A percentile compares a stretch with the other conserved stretches of the same genome.
Evolutionary conservation across 768 basidiomycete genomes (phyloP).

Genomic region (Leucocoprinus birnbaumii): DNA sequence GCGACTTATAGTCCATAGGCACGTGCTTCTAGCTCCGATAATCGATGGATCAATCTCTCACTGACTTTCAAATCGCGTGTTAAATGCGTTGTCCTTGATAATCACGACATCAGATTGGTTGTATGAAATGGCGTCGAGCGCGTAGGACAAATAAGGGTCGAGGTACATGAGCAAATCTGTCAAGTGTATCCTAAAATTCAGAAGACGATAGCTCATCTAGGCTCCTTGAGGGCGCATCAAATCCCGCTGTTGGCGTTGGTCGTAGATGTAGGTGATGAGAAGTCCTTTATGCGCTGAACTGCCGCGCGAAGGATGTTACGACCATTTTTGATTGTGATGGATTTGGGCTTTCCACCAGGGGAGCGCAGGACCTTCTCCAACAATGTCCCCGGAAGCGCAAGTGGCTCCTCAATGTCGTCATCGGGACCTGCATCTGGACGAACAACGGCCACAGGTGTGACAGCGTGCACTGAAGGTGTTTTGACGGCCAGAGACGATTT

Average conservation of each 20-base stretch:
- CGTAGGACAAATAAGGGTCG: background rate
- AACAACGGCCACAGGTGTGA: conserved; percentile 34
- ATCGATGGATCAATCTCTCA: conserved; percentile 26
- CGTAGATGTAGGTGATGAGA: conserved; percentile 20
- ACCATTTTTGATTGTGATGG: conserved; percentile 18
- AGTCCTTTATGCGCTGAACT: conserved; percentile 32
- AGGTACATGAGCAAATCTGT: background rate
- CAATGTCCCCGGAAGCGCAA: conserved; percentile 10
- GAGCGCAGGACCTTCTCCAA: conserved; percentile 5
- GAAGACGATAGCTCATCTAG: background rate
- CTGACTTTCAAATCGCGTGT: too few species aligned
- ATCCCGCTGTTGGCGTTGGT: background rate
- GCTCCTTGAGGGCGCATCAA: conserved; percentile 6
- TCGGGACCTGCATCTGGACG: conserved; percentile 41
- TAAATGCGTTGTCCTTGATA: too few species aligned
- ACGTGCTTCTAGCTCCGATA: conserved; percentile 30
- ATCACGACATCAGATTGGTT: background rate
- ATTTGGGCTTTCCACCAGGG: conserved; percentile 12
- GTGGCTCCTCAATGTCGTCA: conserved; percentile 29
- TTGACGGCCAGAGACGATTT: conserved; percentile 18
- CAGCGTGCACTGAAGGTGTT: conserved; percentile 42
- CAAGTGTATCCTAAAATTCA: too few species aligned
- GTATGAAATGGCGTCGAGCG: conserved; percentile 5
- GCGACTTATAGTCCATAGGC: conserved; percentile 29
- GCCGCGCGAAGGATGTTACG: conserved; percentile 35